A percentile compares a stretch with the other conserved stretches of the same genome.
Evolutionary conservation across 345 rosid genomes (phyloP).

Genomic region (Eucalyptus decipiens): DNA sequence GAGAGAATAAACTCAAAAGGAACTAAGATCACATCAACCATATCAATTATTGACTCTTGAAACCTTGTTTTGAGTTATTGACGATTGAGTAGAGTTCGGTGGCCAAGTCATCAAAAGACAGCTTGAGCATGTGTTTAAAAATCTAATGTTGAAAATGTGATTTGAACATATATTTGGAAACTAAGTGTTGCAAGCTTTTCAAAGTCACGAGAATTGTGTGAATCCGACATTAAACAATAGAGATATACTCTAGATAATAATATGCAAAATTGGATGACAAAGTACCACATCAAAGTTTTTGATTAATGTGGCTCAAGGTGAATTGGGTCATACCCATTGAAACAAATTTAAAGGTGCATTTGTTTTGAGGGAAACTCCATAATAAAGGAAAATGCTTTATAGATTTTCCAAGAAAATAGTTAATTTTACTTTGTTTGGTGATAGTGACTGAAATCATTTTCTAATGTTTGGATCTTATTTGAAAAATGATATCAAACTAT

Average conservation of each 20-base stretch:
- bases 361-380: neutral
- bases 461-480: no score
- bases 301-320: neutral
- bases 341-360: neutral
- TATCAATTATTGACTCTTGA: neutral
- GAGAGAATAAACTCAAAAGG: neutral
- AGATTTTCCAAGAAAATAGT: no score
- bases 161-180: neutral
- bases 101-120: neutral
- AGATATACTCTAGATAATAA: neutral
- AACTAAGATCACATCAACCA: neutral
- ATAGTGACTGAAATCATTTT: no score
- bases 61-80: neutral
- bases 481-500: neutral
- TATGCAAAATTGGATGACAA: neutral
- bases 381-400: neutral
- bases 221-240: neutral
- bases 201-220: neutral
- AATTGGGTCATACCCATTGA: neutral
- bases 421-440: neutral
- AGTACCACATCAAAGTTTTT: neutral
- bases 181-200: neutral
- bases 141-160: neutral
- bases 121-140: neutral
- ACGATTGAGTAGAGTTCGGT: fast-evolving